Evolutionary conservation across 768 basidiomycete genomes (phyloP).

Genomic region (Suillus spraguei): DNA sequence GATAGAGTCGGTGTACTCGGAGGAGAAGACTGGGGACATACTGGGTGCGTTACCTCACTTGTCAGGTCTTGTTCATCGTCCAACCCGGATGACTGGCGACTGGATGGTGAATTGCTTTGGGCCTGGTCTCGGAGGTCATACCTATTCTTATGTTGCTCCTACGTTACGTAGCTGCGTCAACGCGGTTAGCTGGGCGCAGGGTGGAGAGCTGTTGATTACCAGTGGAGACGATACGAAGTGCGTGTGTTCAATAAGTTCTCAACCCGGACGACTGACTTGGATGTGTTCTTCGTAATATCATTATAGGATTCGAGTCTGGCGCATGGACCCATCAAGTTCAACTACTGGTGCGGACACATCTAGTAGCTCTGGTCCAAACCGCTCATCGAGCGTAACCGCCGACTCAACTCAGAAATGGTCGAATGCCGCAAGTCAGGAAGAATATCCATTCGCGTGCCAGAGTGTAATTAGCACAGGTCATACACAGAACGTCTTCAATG

Average conservation of each 20-base stretch:
- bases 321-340: constrained; percentile 47
- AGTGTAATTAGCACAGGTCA: constrained; percentile 81
- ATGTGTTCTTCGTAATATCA: constrained; percentile 9
- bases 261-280: background rate
- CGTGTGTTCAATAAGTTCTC: constrained; percentile 18
- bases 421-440: constrained; percentile 26
- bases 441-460: constrained; percentile 67
- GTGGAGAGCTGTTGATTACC: constrained; percentile 65
- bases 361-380: background rate
- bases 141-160: background rate
- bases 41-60: constrained; percentile 50
- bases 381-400: background rate
- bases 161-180: constrained; percentile 65
- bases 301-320: constrained; percentile 76
- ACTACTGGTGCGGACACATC: background rate
- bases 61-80: background rate
- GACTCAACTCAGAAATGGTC: constrained; percentile 11
- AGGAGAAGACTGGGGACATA: constrained; percentile 59
- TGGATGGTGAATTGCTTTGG: constrained; percentile 6
- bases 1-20: constrained; percentile 81
- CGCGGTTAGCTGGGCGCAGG: constrained; percentile 71
- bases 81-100: background rate
- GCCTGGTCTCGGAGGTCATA: background rate
- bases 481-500: constrained; percentile 82
- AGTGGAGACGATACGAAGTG: constrained; percentile 77